Evolutionary conservation across 2,329 filamentous ascomycete species (phyloP), one percentile per base, ranked within the genome.

Genomic region (Pseudocercospora fijiensis): DNA sequence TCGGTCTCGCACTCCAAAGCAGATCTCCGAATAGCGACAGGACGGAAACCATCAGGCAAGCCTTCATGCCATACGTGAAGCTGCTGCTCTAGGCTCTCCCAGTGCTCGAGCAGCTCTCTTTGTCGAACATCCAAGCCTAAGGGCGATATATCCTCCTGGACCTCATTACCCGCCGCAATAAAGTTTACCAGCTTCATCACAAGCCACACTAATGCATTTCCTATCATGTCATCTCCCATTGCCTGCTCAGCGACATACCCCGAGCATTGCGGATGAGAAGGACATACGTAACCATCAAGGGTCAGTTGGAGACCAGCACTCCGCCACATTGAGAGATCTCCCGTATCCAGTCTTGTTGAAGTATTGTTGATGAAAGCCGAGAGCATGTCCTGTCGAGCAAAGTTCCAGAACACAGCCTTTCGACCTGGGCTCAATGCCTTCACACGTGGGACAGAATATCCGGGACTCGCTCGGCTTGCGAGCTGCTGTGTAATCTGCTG

Each of bases 161-260:
- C 76, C 3, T 82, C 80, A 62, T 86, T 85, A 1, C 83, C 84
- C 1, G 81, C 80, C 1, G 83, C 85, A 61, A 88, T 83, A 71
- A 85, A 88, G 70, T 90, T 89, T 58, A 88, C 83, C 4, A 89
- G 82, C 69, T 89, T 89, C 6, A 86, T 84, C 63, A 87, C 79
- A 8, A 90, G 81, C 86, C 86, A 90, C 5, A 88, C 82, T 3
- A 90, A 73, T 0, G 85, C 84, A 69, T 90, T 89, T 45, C 82
- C 84, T 59, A 87, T 84, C 65, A 87, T 80, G 65, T 89, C 87
- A 74, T 89, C 86, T 62, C 82, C 81, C 80, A 87, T 86, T 10
- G 81, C 75, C 60, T 75, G 73, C 67, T 83, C 75, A 68, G 80
- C 61, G 16, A 43, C 43, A 45, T 71, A 74, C 74, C 81, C 71